phyloP scores from a whole-genome alignment of 2,329 filamentous ascomycete genomes.

The Cryphonectria japonica region DNA sequence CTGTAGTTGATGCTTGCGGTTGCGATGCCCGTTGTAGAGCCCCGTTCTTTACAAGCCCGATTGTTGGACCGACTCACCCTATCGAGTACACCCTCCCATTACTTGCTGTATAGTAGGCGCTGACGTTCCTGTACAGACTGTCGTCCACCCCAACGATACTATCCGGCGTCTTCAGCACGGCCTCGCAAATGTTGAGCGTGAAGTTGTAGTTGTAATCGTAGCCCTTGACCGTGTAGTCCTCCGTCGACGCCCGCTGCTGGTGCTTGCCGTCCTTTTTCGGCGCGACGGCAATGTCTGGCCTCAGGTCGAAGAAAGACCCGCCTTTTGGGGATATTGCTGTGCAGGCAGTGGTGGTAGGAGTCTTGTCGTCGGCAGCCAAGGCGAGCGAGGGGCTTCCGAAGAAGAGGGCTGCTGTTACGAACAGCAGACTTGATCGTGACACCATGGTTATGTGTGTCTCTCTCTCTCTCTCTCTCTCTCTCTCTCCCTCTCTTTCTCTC shows the following conservation, averaged over 20 bases:
- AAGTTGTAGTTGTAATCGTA: slow-evolving; percentile 83
- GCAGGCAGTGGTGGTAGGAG: slow-evolving; percentile 51
- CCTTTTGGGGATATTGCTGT: slow-evolving; percentile 60
- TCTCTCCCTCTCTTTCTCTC: background rate
- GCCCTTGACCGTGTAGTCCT: slow-evolving; percentile 68
- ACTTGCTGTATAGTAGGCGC: slow-evolving; percentile 72
- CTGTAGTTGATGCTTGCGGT: too few species aligned
- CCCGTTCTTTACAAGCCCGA: background rate
- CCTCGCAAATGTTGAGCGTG: slow-evolving; percentile 79
- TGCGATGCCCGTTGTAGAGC: too few species aligned
- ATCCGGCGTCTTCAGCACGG: slow-evolving; percentile 69
- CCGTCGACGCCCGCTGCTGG: slow-evolving; percentile 46
- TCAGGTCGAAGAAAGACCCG: slow-evolving; percentile 60
- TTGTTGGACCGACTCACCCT: slow-evolving; percentile 55
- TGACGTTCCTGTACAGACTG: slow-evolving; percentile 70
- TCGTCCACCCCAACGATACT: slow-evolving; percentile 68
- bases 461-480: background rate
- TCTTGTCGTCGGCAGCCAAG: slow-evolving; percentile 31
- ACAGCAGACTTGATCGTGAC: slow-evolving; percentile 23
- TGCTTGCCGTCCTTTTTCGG: slow-evolving; percentile 49
- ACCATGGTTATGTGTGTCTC: slow-evolving; percentile 10
- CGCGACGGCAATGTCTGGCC: slow-evolving; percentile 55
- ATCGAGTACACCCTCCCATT: slow-evolving; percentile 70
- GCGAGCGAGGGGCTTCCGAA: slow-evolving; percentile 11
- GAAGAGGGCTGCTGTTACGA: slow-evolving; percentile 25